Base-by-base conservation (phyloP, 352 stramenopile genomes). In the Phytopythium cucurbitacearum region DNA sequence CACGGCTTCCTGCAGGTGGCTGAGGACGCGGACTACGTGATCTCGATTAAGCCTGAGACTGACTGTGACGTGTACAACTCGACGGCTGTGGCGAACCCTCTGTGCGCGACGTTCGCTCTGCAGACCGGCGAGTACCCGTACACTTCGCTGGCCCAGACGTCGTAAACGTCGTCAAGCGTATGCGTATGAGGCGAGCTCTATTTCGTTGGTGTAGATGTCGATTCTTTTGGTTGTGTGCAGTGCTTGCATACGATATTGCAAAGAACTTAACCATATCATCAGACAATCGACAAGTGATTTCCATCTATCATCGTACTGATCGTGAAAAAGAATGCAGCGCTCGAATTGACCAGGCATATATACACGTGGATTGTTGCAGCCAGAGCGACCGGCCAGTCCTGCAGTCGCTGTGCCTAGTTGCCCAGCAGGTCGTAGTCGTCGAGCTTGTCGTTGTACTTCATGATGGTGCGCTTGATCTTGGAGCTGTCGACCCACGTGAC, bases 391-490 rank as follows among this genome's bases (percentile, higher is more conserved):
- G 21, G 21, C 39, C 39, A 16, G 21, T 46, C 7, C 41, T 7
- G 28, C 21, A 28, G 21, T 28, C 21, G 21, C 36, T 4, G 32
- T 53, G 33, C 40, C 60, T 96, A 98, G 62, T 97, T 96, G 50
- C 90, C 89, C 6, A 99, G 87, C 57, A 99, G 74, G 71, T 99
- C 97, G 80, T 98, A 99, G 82, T 99, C 98, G 86, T 99, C 98
- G 46, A 99, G 76, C 69, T 99, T 99, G 73, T 99, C 96, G 83
- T 99, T 99, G 84, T 99, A 99, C 69, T 98, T 98, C 75, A 96
- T 92, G 66, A 98, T 97, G 55, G 89, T 95, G 73, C 91, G 79
- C 80, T 98, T 98, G 81, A 98, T 98, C 90, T 98, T 98, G 55
- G 92, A 98, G 64, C 82, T 94, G 65, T 98, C 92, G 43, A 98